Conservation (phyloP, 352 stramenopile species). For the Phytophthora fragariae region DNA sequence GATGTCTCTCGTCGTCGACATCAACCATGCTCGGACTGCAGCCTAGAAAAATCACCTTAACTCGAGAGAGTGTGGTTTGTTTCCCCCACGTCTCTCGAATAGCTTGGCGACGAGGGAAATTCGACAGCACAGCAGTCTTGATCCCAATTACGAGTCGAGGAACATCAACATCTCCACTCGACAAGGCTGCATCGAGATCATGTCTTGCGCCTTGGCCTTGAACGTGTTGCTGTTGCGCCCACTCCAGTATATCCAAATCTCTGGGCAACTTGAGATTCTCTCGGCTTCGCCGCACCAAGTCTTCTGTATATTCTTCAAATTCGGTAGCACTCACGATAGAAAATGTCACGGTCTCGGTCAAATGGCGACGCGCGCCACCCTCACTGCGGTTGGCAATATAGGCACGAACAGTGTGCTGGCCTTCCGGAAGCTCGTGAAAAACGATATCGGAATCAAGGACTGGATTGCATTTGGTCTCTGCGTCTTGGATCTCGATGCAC, state of each 20-base stretch:
- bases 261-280: not conserved
- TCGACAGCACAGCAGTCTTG: slow-evolving; percentile 47
- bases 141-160: slow-evolving; percentile 40
- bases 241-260: slow-evolving; percentile 6
- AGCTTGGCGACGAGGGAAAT: slow-evolving; percentile 34
- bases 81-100: slow-evolving; percentile 48
- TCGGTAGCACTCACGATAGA: not conserved
- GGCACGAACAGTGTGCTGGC: slow-evolving; percentile 1
- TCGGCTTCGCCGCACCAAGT: not conserved
- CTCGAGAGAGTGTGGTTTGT: not conserved
- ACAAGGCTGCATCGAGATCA: slow-evolving; percentile 2
- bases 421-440: slow-evolving; percentile 3
- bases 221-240: slow-evolving; percentile 1
- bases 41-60: slow-evolving; percentile 18
- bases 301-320: not conserved
- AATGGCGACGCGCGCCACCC: not conserved
- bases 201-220: not conserved
- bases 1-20: not conserved
- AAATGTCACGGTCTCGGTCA: not conserved
- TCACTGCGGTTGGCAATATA: not conserved
- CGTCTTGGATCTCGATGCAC: slow-evolving; percentile 8
- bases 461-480: not conserved
- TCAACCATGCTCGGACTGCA: slow-evolving; percentile 3
- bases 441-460: slow-evolving; percentile 8
- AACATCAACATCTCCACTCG: not conserved